Evolutionary conservation across 768 basidiomycete species (phyloP).

Genomic region (Agaricus sinodeliciosus): DNA sequence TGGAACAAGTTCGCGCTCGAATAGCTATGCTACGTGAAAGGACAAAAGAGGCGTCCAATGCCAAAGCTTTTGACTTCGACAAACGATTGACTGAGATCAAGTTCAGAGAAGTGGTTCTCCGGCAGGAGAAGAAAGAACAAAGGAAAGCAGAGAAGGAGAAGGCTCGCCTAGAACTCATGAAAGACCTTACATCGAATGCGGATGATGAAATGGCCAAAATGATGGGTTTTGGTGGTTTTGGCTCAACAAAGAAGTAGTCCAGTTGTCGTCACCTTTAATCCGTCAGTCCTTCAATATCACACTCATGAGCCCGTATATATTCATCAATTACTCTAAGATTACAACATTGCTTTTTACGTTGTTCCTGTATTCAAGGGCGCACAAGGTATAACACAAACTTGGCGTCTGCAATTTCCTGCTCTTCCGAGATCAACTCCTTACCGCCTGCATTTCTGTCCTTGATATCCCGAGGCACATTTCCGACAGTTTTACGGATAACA

Average conservation of each 20-base stretch:
- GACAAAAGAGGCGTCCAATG: constrained; percentile 74
- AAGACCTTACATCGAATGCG: constrained; percentile 34
- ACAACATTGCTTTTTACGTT: constrained; percentile 14
- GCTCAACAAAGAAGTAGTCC: constrained; percentile 69
- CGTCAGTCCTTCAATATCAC: not conserved
- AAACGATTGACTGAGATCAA: constrained; percentile 79
- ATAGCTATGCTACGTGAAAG: constrained; percentile 85
- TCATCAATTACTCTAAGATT: constrained; percentile 17
- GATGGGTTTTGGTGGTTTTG: constrained; percentile 94
- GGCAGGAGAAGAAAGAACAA: constrained; percentile 70
- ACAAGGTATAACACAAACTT: constrained; percentile 72
- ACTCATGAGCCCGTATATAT: constrained; percentile 17
- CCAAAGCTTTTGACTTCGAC: constrained; percentile 95
- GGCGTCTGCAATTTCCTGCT: constrained; percentile 77
- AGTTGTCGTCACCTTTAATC: not conserved
- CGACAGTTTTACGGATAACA: constrained; percentile 66
- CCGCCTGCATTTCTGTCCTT: constrained; percentile 42
- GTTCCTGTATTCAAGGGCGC: constrained; percentile 27
- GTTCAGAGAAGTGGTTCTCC: constrained; percentile 58
- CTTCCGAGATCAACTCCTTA: constrained; percentile 70
- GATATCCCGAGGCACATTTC: constrained; percentile 60
- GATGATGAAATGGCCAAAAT: constrained; percentile 67
- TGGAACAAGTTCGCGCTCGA: constrained; percentile 87
- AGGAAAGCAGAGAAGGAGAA: constrained; percentile 77
- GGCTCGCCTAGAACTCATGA: constrained; percentile 57